Evolutionary conservation across 805 yeast species (phyloP), one percentile per base, ranked within the genome.

Genomic region (Debaryomyces castellii): DNA sequence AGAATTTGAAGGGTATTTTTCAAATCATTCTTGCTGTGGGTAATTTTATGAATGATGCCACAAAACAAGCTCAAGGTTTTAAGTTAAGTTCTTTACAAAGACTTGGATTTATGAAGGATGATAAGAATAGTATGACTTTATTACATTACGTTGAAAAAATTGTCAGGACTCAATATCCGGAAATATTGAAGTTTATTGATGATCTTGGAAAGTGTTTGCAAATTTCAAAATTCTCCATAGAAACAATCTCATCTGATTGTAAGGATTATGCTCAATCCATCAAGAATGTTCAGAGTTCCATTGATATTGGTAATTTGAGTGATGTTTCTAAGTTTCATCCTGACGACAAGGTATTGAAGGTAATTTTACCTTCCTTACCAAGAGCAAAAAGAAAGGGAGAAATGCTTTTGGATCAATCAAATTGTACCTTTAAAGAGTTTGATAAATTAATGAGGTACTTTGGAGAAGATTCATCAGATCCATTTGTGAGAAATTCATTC

Each of bases 91-190:
- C 92, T 0, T 71, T 87, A 47, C 87, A 79, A 53, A 74, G 89
- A 58, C 71, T 87, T 50, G 79, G 82, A 28, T 86, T 85, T 60
- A 79, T 87, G 70, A 87, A 87, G 67, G 86, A 83, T 58, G 80
- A 75, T 40, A 81, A 81, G 50, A 85, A 83, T 56, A 80, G 83
- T 51, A 76, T 81, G 71, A 83, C 91, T 0, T 80, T 87, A 53
- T 69, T 87, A 54, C 92, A 87, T 57, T 87, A 84, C 53, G 83
- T 87, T 47, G 95, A 87, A 57, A 82, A 77, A 55, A 71, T 83
- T 14, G 66, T 85, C n/a, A 65, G 95, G 47, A 63, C 67, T 1
- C 80, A 82, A 48, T 87, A 83, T 57, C 85, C 90, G 1, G 86
- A 84, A 22, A 66, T 81, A 14, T 73, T 83, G 48, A 72, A 63